phyloP scores from a whole-genome alignment of 768 basidiomycete genomes.

The Tylopilus balloui region DNA sequence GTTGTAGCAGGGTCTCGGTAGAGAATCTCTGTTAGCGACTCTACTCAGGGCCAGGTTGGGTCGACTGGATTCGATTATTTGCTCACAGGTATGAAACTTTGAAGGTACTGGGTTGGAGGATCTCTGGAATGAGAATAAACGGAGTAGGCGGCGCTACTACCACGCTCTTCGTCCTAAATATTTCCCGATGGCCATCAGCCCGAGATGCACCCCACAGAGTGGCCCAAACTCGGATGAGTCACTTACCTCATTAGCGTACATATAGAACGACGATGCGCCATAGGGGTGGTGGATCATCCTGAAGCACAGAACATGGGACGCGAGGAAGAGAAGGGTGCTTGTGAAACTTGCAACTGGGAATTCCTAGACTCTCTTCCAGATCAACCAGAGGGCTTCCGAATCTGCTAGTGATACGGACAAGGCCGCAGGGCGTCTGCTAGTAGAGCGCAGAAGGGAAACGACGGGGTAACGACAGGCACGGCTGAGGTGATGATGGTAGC shows the following conservation, averaged over 20 bases:
- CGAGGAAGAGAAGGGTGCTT: conserved; percentile 3
- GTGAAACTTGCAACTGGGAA: not conserved
- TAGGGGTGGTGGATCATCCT: conserved; percentile 31
- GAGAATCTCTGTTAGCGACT: conserved; percentile 24
- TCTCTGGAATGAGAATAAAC: not conserved
- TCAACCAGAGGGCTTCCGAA: conserved; percentile 3
- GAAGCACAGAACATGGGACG: conserved; percentile 18
- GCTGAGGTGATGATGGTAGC: not conserved
- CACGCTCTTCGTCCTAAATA: conserved; percentile 9
- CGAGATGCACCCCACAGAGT: not conserved
- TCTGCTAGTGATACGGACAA: not conserved
- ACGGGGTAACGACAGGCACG: not conserved
- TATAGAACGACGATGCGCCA: conserved; percentile 24
- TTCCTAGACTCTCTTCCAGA: not conserved
- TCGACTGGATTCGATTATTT: not conserved
- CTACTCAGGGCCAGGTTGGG: not conserved
- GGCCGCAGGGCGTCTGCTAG: no score
- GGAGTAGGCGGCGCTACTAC: not conserved
- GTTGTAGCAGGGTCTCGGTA: conserved; percentile 15
- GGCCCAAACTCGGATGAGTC: not conserved
- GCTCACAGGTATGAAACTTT: conserved; percentile 28
- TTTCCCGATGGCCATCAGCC: not conserved
- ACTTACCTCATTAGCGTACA: conserved; percentile 25
- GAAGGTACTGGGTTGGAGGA: conserved; percentile 17
- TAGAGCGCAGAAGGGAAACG: no score